These are phyloP conservation scores for Entophlyctis luteolus DNA, from an alignment of 192 early-diverging fungal genomes.

Conservation along the genomic window DNA sequence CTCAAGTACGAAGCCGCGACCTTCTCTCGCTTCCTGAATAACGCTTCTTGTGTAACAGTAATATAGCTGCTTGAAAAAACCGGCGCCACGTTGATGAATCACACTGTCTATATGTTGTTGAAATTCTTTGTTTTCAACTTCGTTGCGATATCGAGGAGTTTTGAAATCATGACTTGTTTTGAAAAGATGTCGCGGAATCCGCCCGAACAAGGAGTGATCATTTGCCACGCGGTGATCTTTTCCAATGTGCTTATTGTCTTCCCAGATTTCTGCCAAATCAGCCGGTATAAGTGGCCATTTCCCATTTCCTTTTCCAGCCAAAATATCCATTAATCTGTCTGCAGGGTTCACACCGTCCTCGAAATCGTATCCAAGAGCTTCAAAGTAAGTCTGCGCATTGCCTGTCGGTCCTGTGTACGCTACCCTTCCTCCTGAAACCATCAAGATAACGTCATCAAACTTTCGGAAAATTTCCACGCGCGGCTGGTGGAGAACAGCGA, in stretches of 20 bases:
- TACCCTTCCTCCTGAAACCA: slow-evolving; percentile 64
- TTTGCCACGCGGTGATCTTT: neutral
- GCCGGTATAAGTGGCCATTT: neutral
- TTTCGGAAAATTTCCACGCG: slow-evolving; percentile 71
- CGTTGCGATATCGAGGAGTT: neutral
- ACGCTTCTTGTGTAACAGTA: slow-evolving; percentile 37
- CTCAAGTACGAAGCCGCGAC: slow-evolving; percentile 34
- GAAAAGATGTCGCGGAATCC: too few relatives aligned
- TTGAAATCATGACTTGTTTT: neutral
- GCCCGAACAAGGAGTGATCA: neutral
- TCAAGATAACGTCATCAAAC: slow-evolving; percentile 73
- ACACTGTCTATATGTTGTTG: slow-evolving; percentile 16
- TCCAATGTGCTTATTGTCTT: neutral
- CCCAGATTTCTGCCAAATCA: neutral
- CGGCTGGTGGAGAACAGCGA: slow-evolving; percentile 86
- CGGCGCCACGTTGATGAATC: slow-evolving; percentile 25
- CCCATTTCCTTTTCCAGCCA: slow-evolving; percentile 35
- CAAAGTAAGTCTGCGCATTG: slow-evolving; percentile 34
- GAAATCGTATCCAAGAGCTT: slow-evolving; percentile 30
- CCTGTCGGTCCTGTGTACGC: slow-evolving; percentile 43
- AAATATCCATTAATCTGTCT: slow-evolving; percentile 50
- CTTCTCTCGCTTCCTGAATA: slow-evolving; percentile 31
- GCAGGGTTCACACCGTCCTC: slow-evolving; percentile 32
- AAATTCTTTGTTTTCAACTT: slow-evolving; percentile 17
- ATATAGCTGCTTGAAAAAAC: slow-evolving; percentile 30